phyloP scores from a whole-genome alignment of 306 rosid species.

The Astragalus membranaceus region DNA sequence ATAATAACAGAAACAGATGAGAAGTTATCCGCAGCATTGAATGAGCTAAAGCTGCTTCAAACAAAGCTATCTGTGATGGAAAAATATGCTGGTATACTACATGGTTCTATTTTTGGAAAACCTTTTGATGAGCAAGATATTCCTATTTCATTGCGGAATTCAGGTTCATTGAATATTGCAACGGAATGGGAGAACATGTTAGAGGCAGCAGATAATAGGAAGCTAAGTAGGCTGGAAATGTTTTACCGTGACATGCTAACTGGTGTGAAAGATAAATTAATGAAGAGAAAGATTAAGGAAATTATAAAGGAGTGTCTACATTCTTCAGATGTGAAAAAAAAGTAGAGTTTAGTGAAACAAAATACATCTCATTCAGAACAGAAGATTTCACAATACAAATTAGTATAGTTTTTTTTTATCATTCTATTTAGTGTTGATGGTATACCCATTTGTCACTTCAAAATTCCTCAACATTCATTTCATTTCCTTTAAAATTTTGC shows the following conservation, averaged over 20 bases:
- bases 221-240: slow-evolving; percentile 59
- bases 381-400: background rate
- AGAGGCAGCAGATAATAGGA: slow-evolving; percentile 55
- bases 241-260: slow-evolving; percentile 61
- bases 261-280: slow-evolving; percentile 65
- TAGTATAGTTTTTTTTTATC: background rate
- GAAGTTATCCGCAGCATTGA: slow-evolving; percentile 41
- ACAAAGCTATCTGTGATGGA: slow-evolving; percentile 58
- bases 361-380: background rate
- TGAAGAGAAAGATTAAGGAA: slow-evolving; percentile 73
- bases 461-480: background rate
- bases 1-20: slow-evolving; percentile 36
- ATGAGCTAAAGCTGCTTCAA: slow-evolving; percentile 57
- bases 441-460: background rate
- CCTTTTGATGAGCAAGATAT: slow-evolving; percentile 69
- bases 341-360: background rate
- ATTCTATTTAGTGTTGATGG: background rate
- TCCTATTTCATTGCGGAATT: slow-evolving; percentile 46
- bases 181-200: slow-evolving; percentile 87
- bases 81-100: slow-evolving; percentile 66
- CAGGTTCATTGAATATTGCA: slow-evolving; percentile 50
- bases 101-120: slow-evolving; percentile 73
- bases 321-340: slow-evolving; percentile 30
- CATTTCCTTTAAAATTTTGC: too few species aligned
- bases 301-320: slow-evolving; percentile 59